These are phyloP conservation scores for Acanthochlamys bracteata DNA, from an alignment of 106 monocot species.

Conservation along the genomic window DNA sequence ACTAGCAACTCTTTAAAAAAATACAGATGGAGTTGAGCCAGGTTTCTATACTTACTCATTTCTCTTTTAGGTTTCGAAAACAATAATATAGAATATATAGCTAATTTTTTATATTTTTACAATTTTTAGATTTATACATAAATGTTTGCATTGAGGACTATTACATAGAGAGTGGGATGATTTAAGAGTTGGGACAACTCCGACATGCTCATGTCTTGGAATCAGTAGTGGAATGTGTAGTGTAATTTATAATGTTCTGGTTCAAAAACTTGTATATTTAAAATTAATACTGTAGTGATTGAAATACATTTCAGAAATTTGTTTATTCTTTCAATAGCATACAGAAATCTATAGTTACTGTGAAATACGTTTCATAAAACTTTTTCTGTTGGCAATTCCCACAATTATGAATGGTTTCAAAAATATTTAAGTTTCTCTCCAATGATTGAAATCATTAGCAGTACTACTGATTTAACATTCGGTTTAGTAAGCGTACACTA, in stretches of 20 bases:
- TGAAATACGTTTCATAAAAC: too few species aligned
- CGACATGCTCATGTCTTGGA: conserved; percentile 44
- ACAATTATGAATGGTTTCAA: too few species aligned
- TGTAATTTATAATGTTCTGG: conserved; percentile 42
- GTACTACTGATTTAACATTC: too few species aligned
- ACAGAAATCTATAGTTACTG: too few species aligned
- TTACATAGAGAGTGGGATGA: conserved; percentile 94
- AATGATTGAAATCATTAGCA: too few species aligned
- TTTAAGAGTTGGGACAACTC: conserved; percentile 80
- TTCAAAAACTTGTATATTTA: conserved; percentile 59
- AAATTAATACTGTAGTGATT: conserved; percentile 57
- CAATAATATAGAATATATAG: too few species aligned
- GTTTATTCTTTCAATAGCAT: too few species aligned
- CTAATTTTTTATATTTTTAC: background rate
- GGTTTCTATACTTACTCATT: conserved; percentile 21
- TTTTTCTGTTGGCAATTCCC: too few species aligned
- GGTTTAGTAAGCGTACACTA: too few species aligned
- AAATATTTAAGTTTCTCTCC: too few species aligned
- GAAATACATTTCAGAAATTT: too few species aligned
- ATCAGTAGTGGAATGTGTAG: conserved; percentile 61
- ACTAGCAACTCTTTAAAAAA: conserved; percentile 71
- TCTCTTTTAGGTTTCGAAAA: background rate
- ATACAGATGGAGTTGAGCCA: conserved; percentile 97
- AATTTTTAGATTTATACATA: conserved; percentile 54
- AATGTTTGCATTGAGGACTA: conserved; percentile 86